phyloP scores from a whole-genome alignment of 1,139 yeast genomes.

The Diutina ranongensis region DNA sequence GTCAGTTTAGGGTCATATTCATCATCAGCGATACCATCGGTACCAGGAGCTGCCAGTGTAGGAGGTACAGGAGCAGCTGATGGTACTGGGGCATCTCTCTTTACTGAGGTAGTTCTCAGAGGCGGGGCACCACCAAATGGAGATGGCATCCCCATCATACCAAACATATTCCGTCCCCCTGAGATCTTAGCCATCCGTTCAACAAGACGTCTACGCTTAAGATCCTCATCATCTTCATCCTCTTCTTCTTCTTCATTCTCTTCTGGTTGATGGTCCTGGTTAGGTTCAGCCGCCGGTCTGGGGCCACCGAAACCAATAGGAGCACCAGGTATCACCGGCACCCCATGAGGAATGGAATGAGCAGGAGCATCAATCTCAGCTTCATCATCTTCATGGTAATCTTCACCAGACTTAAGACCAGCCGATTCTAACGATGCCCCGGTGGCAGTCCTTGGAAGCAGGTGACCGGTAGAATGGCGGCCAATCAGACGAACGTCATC shows the following conservation, averaged over 20 bases:
- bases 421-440: neutral
- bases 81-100: slow-evolving; percentile 9
- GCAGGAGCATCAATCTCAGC: neutral
- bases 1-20: neutral
- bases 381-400: neutral
- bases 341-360: neutral
- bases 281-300: neutral
- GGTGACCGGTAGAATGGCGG: neutral
- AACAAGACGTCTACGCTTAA: slow-evolving; percentile 44
- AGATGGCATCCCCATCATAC: slow-evolving; percentile 61
- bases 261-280: neutral
- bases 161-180: slow-evolving; percentile 84
- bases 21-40: neutral
- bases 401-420: neutral
- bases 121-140: slow-evolving; percentile 27
- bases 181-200: slow-evolving; percentile 95
- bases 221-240: slow-evolving; percentile 37
- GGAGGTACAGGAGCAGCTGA: neutral
- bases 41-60: neutral
- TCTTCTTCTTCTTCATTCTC: slow-evolving; percentile 11
- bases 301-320: neutral
- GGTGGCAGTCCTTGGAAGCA: neutral
- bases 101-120: slow-evolving; percentile 19
- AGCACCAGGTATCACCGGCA: neutral
- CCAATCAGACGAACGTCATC: neutral